Conservation (phyloP, 805 yeast genomes). For the Pichia paraexigua region DNA sequence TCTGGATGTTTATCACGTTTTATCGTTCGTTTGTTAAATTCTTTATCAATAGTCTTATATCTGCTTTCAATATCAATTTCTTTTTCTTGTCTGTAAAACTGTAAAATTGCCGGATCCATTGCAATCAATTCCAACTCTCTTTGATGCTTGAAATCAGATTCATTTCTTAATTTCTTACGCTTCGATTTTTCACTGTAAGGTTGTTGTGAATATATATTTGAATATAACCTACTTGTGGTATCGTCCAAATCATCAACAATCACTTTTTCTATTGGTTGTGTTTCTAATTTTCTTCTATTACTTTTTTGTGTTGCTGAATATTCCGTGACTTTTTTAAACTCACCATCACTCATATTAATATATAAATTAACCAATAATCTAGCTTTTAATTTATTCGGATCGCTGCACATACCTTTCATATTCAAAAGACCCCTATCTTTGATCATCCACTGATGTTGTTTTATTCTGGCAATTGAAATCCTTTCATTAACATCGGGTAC, state of each 20-base stretch:
- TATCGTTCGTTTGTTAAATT: conserved; percentile 15
- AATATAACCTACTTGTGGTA: conserved; percentile 14
- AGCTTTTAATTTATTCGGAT: conserved; percentile 44
- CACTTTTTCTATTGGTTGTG: conserved; percentile 38
- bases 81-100: conserved; percentile 27
- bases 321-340: conserved; percentile 27
- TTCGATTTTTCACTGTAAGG: conserved; percentile 32
- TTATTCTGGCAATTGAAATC: conserved; percentile 32
- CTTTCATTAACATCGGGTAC: conserved; percentile 42
- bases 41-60: conserved; percentile 16
- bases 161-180: conserved; percentile 24
- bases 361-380: conserved; percentile 43
- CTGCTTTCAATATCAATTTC: conserved; percentile 19
- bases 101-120: conserved; percentile 44
- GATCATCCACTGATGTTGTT: conserved; percentile 49
- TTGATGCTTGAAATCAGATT: conserved; percentile 21
- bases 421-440: conserved; percentile 36
- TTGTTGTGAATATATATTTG: conserved; percentile 33
- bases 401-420: conserved; percentile 41
- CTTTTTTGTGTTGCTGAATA: conserved; percentile 19
- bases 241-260: conserved; percentile 32
- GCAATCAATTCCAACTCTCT: conserved; percentile 30
- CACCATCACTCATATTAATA: conserved; percentile 45
- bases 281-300: conserved; percentile 21
- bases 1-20: conserved; percentile 16